Base-by-base conservation (phyloP, 768 basidiomycete genomes). In the Neoboletus subvelutipes region DNA sequence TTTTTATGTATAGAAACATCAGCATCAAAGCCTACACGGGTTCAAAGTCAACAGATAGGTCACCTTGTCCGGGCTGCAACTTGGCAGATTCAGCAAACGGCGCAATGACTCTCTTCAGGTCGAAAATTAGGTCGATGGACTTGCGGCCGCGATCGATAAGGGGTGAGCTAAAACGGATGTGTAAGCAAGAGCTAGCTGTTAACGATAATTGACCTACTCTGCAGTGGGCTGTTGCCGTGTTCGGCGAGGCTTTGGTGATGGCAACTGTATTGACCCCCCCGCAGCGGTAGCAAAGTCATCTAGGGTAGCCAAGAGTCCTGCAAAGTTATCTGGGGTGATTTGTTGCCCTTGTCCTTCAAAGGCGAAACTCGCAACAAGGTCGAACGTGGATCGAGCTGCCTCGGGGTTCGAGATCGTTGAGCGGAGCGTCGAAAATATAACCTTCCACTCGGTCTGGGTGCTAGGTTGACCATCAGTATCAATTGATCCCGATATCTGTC, bases 391-490 rank as follows among this genome's bases (percentile, higher is more conserved):
- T 37, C 90, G 87, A 26, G 92, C 86, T 6, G 94, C 95, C 71
- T 93, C 92, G 11, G 92, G 83, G 67, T 97, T 90, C 13, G 86
- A 78, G 41, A 94, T 82, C 0, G 94, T 95, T 1, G 87, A 88
- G 47, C 92, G 85, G 60, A 98, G 81, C 29, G 98, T 78, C 1
- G 92, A 90, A 65, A 95, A 92, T 22, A 95, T 82, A 40, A 98
- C 77, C 59, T 92, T 94, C 96, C 96, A 99, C 69, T 98, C 96
- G 1, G 96, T 98, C 62, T 90, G 87, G 1, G 94, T 94, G 54
- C 87, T 93, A 53, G 0, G 60, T 54, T 34, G 24, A 48, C 34
- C 24, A 7, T 70, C 40, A 64, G 48, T 34, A 31, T 50, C 54
- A 22, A 26, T 46, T 40, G 1, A 52, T 22, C 20, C 31, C 0